Evolutionary conservation across 768 basidiomycete genomes (phyloP), one percentile per base, ranked within the genome.

Genomic region (Naganishia friedmannii): DNA sequence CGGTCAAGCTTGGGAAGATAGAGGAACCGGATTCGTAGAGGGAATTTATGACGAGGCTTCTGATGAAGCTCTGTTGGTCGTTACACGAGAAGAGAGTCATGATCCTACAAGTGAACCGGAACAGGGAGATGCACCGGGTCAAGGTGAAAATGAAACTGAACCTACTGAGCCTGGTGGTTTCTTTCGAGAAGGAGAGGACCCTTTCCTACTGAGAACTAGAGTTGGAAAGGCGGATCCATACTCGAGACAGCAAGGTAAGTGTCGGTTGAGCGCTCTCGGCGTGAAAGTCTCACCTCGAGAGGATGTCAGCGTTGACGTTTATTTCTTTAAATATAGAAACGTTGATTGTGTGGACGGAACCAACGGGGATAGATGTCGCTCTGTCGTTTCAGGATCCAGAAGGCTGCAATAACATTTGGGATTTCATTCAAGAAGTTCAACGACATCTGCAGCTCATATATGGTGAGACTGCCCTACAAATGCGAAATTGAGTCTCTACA

Each of bases 321-420:
- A 71, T n/a, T 74, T 74, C n/a, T 69, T 71, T 57, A 53, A 74
- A 23, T 70, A 74, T 82, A 94, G 95, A 97, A 77, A 99, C 96
- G 15, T 86, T 99, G 57, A 97, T 99, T 75, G 95, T 97, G 23
- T 99, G 96, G 96, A 98, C 95, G 3, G 95, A 98, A 79, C 90
- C 92, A 0, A 74, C 76, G 19, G 91, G 92, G 32, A 88, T 90
- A 45, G 96, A 99, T 81, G 94, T 96, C 78, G 95, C 95, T 1
- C 84, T 99, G 66, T 95, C 93, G 75, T 99, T 99, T 75, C 95
- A 97, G 78, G 95, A 97, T 75, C 87, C 91, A 0, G 91, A 93
- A 72, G 96, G 94, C 34, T 99, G 95, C 75, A 85, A 88, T 37
- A 93, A 98, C 83, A 91, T 98, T 58, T 99, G 96, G 95, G 90